Conservation (phyloP, 2,329 filamentous ascomycete species). For the Fusarium albidum region DNA sequence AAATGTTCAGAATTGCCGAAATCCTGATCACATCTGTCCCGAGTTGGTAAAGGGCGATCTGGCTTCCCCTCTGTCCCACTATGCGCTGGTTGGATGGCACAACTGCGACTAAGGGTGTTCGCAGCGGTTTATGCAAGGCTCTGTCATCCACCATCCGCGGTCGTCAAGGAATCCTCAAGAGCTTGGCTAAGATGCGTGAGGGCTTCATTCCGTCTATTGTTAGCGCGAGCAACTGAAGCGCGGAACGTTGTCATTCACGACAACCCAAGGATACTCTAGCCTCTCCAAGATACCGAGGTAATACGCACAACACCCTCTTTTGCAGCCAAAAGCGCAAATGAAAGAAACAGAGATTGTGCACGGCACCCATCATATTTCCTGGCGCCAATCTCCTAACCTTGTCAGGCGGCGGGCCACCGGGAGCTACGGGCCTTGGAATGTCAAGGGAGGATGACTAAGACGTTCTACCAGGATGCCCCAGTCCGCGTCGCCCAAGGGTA, state of each 20-base stretch:
- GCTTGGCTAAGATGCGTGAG: too few relatives aligned
- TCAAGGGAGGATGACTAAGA: conserved; percentile 29
- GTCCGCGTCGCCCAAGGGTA: conserved; percentile 10
- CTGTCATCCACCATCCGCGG: neutral
- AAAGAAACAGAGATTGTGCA: conserved; percentile 4
- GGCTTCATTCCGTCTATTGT: too few relatives aligned
- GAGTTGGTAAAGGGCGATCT: neutral
- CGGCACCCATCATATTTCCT: conserved; percentile 4
- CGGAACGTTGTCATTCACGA: too few relatives aligned
- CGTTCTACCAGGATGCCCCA: conserved; percentile 18
- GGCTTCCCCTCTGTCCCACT: neutral
- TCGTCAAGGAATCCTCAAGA: too few relatives aligned
- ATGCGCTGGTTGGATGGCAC: conserved; percentile 17
- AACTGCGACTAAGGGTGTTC: conserved; percentile 23
- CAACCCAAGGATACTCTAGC: too few relatives aligned
- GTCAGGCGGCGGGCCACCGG: conserved; percentile 14
- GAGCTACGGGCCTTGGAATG: conserved; percentile 30
- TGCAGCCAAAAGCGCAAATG: too few relatives aligned
- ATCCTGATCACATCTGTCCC: neutral
- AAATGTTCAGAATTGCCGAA: neutral
- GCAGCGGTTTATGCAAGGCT: conserved; percentile 26
- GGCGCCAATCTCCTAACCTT: conserved; percentile 4
- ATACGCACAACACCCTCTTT: too few relatives aligned
- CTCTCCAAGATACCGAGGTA: too few relatives aligned
- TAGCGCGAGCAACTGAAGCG: too few relatives aligned